Evolutionary conservation across 495 filamentous ascomycete genomes (phyloP), one percentile per base, ranked within the genome.

Genomic region (Neurospora sp.): DNA sequence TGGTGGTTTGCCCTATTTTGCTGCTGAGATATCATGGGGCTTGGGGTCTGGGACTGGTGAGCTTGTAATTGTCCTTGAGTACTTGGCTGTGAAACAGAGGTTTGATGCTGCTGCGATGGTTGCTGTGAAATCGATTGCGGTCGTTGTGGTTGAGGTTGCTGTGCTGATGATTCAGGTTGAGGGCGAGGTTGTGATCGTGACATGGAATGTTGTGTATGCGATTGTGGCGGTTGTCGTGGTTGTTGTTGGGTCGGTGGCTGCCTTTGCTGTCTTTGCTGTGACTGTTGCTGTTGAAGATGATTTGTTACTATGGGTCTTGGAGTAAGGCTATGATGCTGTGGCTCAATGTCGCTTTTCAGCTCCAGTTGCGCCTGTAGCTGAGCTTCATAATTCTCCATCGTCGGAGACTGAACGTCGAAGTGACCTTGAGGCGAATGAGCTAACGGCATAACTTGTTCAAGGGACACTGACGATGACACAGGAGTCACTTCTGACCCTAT

Each of bases 331-430:
- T 66, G 54, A 34, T 66, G 28, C 24, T 72, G 73, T 42, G 76
- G 24, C 48, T 79, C 79, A 31, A 71, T 15, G 24, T 80, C 75
- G n/a, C 69, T 54, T 59, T 77, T 73, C 43, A 79, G 80, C 40
- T 78, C 79, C 4, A 79, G 48, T 54, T 81, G 80, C 8, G 78
- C 80, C 71, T 81, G 77, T 37, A 81, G 73, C 48, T 81, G 80
- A 21, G 79, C 78, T 19, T 79, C 78, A 38, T 78, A 79, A 71
- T 76, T 77, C n/a, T 81, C 79, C 73, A 79, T 75, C 28, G 76
- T 78, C 5, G 80, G 79, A 37, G 80, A 81, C 36, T 80, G 80
- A 6, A 76, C 76, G 38, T 76, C 80, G 39, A 78, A 79, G 19
- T 78, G 78, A 39, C 43, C 66, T 1, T 75, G 73, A 5, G 80